Evolutionary conservation across 2,329 filamentous ascomycete species (phyloP).

Genomic region (Ophiosphaerella herpotricha): DNA sequence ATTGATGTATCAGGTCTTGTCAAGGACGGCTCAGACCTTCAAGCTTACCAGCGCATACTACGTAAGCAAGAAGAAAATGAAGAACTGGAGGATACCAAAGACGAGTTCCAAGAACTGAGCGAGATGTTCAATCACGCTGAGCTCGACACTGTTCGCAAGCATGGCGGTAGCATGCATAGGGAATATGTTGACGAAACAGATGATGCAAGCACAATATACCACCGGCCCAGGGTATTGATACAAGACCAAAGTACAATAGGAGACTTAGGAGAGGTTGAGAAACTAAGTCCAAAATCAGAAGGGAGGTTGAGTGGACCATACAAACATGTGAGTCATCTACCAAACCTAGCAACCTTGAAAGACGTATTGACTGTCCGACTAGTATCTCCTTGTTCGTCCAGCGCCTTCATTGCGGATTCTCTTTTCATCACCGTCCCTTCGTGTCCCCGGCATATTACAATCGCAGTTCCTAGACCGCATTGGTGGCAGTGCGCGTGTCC

Average conservation of each 20-base stretch:
- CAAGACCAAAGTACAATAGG: conserved; percentile 51
- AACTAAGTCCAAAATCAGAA: conserved; percentile 21
- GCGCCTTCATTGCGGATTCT: conserved; percentile 55
- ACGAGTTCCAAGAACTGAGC: conserved; percentile 68
- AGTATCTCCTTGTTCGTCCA: conserved; percentile 56
- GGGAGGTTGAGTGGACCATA: conserved; percentile 56
- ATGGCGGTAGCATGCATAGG: conserved; percentile 67
- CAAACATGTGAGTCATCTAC: conserved; percentile 56
- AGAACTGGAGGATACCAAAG: conserved; percentile 49
- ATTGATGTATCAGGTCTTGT: conserved; percentile 72
- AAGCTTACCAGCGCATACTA: conserved; percentile 61
- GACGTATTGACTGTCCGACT: not conserved
- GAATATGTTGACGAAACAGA: conserved; percentile 57
- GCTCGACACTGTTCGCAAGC: conserved; percentile 65
- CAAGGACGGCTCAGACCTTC: conserved; percentile 68
- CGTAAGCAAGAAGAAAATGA: conserved; percentile 39
- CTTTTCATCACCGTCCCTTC: conserved; percentile 56
- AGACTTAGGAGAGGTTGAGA: conserved; percentile 29
- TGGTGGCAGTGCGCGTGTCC: conserved; percentile 57
- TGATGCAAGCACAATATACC: conserved; percentile 32
- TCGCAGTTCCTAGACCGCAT: conserved; percentile 55
- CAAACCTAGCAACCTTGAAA: not conserved
- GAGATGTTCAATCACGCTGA: conserved; percentile 73
- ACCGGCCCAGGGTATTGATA: conserved; percentile 54
- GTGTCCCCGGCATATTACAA: conserved; percentile 55